Base-by-base conservation (phyloP, 352 stramenopile species). In the Plasmopara halstedii region DNA sequence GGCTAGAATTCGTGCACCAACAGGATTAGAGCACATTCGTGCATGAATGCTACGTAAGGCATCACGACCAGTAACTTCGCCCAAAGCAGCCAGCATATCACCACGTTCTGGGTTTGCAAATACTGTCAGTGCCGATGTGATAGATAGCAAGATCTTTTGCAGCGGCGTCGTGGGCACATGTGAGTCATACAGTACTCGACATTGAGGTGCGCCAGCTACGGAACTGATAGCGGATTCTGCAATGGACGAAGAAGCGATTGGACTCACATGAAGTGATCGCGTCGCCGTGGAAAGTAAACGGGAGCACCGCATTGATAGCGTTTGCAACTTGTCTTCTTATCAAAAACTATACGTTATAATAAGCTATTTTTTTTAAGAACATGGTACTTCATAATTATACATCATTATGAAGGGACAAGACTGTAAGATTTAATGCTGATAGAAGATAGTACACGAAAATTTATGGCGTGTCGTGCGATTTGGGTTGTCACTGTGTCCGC, bases 1-100 rank as follows among this genome's bases (percentile, higher is more conserved):
- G 2, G 65, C 50, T 20, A 99, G 71, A 33, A 99, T 89, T 39
- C 76, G 64, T 21, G 66, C 55, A 20, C 95, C 96, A 11, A 86
- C 72, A 0, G 75, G 64, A 64, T 97, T 72, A 9, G 60, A 56
- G 32, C 74, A 82, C 93, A 98, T 97, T n/a, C 66, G 62, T 38
- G 64, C 57, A 19, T 86, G 71, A 36, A 98, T 79, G 18, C 58
- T 48, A 23, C 83, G 79, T 37, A 98, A 56, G n/a, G 93, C 88
- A 11, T 95, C 70, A 3, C 62, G 67, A 0, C 80, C 74, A 0
- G 95, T 98, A 23, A 96, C 80, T 64, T 99, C 96, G 17, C 93
- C 95, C 6, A 99, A 69, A 13, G 75, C 70, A 4, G 95, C 95
- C 11, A 99, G 77, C 69, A 97, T 96, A 67, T 99, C 96, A 18